These are phyloP conservation scores for Sextonia rubra DNA, from an alignment of 164 flowering plant genomes.

Conservation along the genomic window DNA sequence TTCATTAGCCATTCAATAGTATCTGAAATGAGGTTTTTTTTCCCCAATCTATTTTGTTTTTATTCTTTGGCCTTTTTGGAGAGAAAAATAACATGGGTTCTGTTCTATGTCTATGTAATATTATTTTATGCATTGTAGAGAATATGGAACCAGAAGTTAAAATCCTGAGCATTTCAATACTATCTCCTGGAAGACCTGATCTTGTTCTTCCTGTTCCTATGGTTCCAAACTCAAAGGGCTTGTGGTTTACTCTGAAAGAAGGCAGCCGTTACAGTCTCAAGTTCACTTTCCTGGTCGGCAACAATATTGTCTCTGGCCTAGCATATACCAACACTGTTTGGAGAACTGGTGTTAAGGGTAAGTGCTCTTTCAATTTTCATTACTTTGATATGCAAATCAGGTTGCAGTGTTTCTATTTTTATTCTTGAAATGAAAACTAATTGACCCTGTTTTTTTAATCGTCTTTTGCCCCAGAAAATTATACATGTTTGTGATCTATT, in stretches of 20 bases:
- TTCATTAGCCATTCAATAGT: too few species aligned
- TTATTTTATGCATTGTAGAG: conserved; percentile 26
- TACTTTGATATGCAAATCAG: too few species aligned
- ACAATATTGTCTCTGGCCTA: conserved; percentile 68
- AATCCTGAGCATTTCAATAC: conserved; percentile 44
- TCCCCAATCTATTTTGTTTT: too few species aligned
- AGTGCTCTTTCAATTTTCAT: neutral
- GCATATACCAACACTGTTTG: conserved; percentile 57
- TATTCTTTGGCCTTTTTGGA: too few species aligned
- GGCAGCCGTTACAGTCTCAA: conserved; percentile 51
- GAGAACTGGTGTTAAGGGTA: conserved; percentile 65
- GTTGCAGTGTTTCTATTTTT: too few species aligned
- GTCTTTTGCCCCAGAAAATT: too few species aligned
- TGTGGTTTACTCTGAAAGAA: conserved; percentile 62
- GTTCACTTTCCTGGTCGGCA: conserved; percentile 48
- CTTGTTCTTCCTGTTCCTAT: conserved; percentile 50
- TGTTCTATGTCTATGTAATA: too few species aligned
- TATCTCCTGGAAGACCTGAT: conserved; percentile 48
- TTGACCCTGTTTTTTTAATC: too few species aligned
- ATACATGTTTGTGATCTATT: too few species aligned
- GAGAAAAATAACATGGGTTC: too few species aligned
- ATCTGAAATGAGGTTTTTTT: too few species aligned
- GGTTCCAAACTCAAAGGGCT: conserved; percentile 41
- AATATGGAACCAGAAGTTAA: conserved; percentile 53
- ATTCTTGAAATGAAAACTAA: too few species aligned